Percentiles rank a stretch among this genome's conserved stretches.
Conservation (phyloP, 139 green algal species). For the Tetratostichococcus sp. region DNA sequence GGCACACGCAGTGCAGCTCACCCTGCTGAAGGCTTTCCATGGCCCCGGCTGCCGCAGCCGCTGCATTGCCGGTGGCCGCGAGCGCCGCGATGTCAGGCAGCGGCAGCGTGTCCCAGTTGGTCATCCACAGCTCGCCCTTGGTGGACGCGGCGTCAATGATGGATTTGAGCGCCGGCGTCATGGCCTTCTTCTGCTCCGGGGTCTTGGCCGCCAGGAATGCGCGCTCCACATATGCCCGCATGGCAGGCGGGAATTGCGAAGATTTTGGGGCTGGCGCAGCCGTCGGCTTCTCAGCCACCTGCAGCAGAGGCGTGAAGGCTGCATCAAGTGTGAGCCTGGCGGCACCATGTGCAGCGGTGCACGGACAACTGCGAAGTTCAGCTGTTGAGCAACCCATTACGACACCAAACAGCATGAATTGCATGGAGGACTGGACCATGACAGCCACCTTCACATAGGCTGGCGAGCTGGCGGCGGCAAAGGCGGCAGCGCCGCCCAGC, state of each 20-base stretch:
- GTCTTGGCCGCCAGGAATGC: constrained; percentile 19
- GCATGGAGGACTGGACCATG: too few relatives aligned
- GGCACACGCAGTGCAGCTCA: too few relatives aligned
- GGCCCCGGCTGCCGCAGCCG: constrained; percentile 12
- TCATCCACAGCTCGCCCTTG: constrained; percentile 44
- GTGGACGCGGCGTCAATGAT: constrained; percentile 30
- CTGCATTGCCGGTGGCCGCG: neutral
- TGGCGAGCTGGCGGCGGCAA: neutral
- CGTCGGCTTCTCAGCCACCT: neutral
- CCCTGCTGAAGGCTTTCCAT: constrained; percentile 18
- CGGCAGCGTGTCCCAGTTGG: constrained; percentile 44
- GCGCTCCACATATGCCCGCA: constrained; percentile 41
- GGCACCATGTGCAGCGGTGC: neutral
- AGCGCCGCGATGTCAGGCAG: constrained; percentile 11
- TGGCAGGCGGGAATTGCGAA: constrained; percentile 30
- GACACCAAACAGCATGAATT: too few relatives aligned
- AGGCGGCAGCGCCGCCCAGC: neutral
- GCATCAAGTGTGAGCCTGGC: neutral
- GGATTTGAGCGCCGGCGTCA: neutral
- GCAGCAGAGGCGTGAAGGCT: too few relatives aligned
- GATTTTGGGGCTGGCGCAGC: neutral
- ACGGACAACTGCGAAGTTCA: too few relatives aligned
- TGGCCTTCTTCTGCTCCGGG: neutral
- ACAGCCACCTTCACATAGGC: constrained; percentile 19
- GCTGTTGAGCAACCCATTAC: too few relatives aligned